Conservation (phyloP, 1,284 basidiomycete species). For the Boletus calvinii region DNA sequence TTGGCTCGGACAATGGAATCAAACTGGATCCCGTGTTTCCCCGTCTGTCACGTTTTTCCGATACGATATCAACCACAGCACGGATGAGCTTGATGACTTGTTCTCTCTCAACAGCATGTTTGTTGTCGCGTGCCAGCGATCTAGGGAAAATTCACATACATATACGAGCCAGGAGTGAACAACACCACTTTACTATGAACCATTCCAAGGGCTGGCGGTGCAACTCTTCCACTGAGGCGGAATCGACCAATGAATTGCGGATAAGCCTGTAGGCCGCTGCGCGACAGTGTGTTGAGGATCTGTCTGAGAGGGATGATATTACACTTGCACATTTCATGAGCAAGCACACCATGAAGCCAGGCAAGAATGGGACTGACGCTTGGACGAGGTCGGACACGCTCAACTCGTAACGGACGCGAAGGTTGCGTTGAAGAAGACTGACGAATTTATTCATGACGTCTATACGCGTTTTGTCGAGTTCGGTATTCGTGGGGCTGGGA, state of each 20-base stretch:
- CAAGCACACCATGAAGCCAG: background rate
- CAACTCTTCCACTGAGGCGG: constrained; percentile 59
- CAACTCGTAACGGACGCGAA: constrained; percentile 78
- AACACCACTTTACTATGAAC: constrained; percentile 77
- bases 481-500: constrained; percentile 39
- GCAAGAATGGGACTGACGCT: constrained; percentile 48
- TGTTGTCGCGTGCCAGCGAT: constrained; percentile 82
- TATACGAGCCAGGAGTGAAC: background rate
- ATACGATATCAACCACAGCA: constrained; percentile 74
- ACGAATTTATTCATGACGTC: constrained; percentile 70
- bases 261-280: constrained; percentile 86
- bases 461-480: constrained; percentile 55
- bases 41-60: constrained; percentile 48
- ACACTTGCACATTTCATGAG: constrained; percentile 46
- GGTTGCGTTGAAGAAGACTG: constrained; percentile 67
- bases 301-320: constrained; percentile 76
- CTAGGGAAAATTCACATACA: constrained; percentile 41
- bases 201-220: constrained; percentile 74
- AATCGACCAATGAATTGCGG: constrained; percentile 76
- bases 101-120: constrained; percentile 85
- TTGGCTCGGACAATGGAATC: constrained; percentile 69
- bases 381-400: constrained; percentile 69
- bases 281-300: constrained; percentile 71
- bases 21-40: constrained; percentile 42
- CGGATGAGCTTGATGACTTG: constrained; percentile 93